phyloP scores from a whole-genome alignment of 345 rosid species.

The Gossypium australe region DNA sequence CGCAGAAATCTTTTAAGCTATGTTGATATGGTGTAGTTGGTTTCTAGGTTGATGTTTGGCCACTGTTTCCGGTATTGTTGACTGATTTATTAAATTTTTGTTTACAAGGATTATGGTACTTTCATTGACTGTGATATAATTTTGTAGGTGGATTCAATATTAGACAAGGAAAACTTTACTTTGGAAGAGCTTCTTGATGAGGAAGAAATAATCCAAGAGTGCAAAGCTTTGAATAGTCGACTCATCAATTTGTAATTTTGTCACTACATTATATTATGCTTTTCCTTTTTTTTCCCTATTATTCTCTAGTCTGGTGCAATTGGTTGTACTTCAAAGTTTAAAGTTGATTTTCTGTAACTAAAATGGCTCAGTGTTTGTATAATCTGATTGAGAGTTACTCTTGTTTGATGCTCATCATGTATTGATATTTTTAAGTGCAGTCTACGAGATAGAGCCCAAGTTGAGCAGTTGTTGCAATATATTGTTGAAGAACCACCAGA shows the following conservation, averaged over 20 bases:
- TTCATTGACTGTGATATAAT: not conserved
- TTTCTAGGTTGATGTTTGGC: not conserved
- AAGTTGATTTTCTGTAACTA: not conserved
- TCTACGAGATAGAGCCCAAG: slow-evolving; percentile 84
- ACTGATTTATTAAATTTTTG: not conserved
- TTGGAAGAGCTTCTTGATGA: slow-evolving; percentile 98
- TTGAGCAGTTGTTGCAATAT: slow-evolving; percentile 82
- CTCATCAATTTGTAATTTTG: slow-evolving; percentile 76
- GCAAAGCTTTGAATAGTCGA: slow-evolving; percentile 96
- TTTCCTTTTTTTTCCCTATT: not conserved
- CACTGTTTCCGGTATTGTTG: not conserved
- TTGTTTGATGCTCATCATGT: slow-evolving; percentile 18
- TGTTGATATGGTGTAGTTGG: not conserved
- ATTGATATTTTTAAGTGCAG: slow-evolving; percentile 37
- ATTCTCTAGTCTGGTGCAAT: not conserved
- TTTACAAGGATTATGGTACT: not conserved
- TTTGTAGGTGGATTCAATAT: slow-evolving; percentile 74
- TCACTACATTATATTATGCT: not conserved
- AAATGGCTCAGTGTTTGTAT: not conserved
- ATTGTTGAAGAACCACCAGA: slow-evolving; percentile 71
- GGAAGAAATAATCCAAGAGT: slow-evolving; percentile 99
- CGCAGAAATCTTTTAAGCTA: not conserved
- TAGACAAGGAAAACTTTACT: slow-evolving; percentile 85
- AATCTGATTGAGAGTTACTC: not conserved
- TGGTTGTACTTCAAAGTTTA: not conserved